These are phyloP conservation scores for Taiozyma onychis DNA, from an alignment of 1,139 yeast species.

Conservation along the genomic window DNA sequence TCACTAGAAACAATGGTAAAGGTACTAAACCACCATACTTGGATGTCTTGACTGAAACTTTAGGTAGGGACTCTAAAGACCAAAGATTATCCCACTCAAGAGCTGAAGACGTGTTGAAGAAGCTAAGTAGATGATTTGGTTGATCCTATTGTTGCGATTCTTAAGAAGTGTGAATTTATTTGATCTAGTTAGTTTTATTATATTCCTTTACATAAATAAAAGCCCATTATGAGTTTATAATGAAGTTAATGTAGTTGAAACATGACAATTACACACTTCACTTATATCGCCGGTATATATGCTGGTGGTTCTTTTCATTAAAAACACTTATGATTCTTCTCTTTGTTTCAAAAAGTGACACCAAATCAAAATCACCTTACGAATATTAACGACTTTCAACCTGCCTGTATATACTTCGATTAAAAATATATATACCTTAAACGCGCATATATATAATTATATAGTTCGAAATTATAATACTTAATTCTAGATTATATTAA, in stretches of 20 bases:
- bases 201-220: not conserved
- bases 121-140: slow-evolving; percentile 7
- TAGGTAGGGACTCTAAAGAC: slow-evolving; percentile 37
- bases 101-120: slow-evolving; percentile 15
- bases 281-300: no score
- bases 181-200: not conserved
- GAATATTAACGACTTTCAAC: no score
- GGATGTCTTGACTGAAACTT: slow-evolving; percentile 42
- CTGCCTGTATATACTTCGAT: no score
- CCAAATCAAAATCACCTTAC: no score
- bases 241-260: not conserved
- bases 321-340: no score
- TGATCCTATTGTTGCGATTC: not conserved
- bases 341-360: no score
- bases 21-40: slow-evolving; percentile 60
- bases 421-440: no score
- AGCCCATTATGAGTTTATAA: not conserved
- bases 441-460: no score
- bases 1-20: slow-evolving; percentile 43
- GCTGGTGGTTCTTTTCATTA: no score
- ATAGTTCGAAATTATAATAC: no score
- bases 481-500: no score
- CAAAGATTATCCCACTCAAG: slow-evolving; percentile 20
- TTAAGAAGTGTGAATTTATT: not conserved
- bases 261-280: no score